A percentile compares a stretch with the other conserved stretches of the same genome.
phyloP scores from a whole-genome alignment of 352 stramenopile genomes.

The Globisporangium perplexum region DNA sequence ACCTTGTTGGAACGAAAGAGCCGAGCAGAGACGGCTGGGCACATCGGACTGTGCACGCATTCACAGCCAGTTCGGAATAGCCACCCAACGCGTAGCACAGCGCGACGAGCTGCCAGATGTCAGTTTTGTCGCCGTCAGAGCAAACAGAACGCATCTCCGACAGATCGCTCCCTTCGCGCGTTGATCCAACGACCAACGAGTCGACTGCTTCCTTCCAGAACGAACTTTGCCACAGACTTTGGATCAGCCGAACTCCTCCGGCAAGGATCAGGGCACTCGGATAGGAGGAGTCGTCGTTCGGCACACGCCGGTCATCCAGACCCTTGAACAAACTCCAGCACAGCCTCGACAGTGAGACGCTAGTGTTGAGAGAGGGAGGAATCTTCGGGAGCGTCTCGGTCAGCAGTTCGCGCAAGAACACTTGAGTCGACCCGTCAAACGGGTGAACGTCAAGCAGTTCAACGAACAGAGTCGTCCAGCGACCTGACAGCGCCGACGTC shows the following conservation, averaged over 20 bases:
- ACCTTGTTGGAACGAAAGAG: background rate
- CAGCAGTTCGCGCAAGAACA: slow-evolving; percentile 29
- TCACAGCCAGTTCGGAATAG: slow-evolving; percentile 7
- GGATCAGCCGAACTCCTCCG: background rate
- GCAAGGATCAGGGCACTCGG: background rate
- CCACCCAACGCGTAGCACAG: slow-evolving; percentile 3
- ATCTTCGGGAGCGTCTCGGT: slow-evolving; percentile 15
- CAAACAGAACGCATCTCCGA: background rate
- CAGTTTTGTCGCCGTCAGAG: background rate
- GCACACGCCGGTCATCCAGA: background rate
- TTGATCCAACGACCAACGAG: background rate
- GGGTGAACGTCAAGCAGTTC: slow-evolving; percentile 14
- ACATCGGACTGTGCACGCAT: background rate
- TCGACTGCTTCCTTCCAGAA: background rate
- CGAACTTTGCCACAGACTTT: background rate
- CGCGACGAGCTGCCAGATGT: background rate
- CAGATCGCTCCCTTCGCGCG: background rate
- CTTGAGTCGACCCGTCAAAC: slow-evolving; percentile 14
- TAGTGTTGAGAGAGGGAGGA: background rate
- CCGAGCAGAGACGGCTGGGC: background rate
- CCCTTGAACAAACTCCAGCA: background rate
- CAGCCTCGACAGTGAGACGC: slow-evolving; percentile 8
- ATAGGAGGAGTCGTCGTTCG: background rate
- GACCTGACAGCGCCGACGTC: slow-evolving; percentile 9
- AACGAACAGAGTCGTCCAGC: slow-evolving; percentile 24